These are phyloP conservation scores for Emericellopsis atlantica DNA, from an alignment of 2,329 filamentous ascomycete species.

Conservation along the genomic window DNA sequence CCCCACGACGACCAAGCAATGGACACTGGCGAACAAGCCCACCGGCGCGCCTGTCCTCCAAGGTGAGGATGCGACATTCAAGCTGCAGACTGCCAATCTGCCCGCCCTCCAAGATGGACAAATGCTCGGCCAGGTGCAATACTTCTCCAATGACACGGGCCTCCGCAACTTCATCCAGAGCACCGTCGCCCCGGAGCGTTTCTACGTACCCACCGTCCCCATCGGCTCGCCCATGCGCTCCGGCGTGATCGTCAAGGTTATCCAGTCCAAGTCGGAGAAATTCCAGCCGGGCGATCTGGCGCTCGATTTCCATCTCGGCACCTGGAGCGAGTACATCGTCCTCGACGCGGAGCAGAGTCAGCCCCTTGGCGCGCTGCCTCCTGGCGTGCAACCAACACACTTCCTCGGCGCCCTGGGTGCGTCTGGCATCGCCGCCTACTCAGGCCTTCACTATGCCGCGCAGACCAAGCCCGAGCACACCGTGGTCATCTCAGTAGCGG, in stretches of 20 bases:
- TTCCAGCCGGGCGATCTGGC: slow-evolving; percentile 13
- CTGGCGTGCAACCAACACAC: slow-evolving; percentile 32
- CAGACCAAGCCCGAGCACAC: slow-evolving; percentile 57
- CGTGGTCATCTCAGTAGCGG: slow-evolving; percentile 66
- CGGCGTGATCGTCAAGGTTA: slow-evolving; percentile 13
- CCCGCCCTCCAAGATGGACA: slow-evolving; percentile 12
- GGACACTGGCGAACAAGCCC: slow-evolving; percentile 13
- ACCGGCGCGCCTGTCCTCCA: slow-evolving; percentile 11
- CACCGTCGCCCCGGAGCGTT: slow-evolving; percentile 12
- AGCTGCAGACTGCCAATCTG: slow-evolving; percentile 10
- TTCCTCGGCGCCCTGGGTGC: slow-evolving; percentile 49
- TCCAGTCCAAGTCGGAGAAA: slow-evolving; percentile 10
- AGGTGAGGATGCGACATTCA: slow-evolving; percentile 13
- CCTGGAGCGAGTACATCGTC: slow-evolving; percentile 13
- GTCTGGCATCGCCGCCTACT: slow-evolving; percentile 65
- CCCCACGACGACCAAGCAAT: slow-evolving; percentile 15
- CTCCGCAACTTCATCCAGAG: slow-evolving; percentile 15
- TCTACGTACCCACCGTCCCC: slow-evolving; percentile 15
- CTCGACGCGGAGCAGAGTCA: slow-evolving; percentile 12
- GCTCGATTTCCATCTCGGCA: slow-evolving; percentile 15
- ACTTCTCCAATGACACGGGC: slow-evolving; percentile 16
- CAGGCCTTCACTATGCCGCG: slow-evolving; percentile 59
- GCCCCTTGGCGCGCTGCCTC: slow-evolving; percentile 13
- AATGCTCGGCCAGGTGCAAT: slow-evolving; percentile 12
- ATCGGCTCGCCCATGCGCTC: slow-evolving; percentile 14